phyloP scores from a whole-genome alignment of 2,329 filamentous ascomycete genomes.

The Colletotrichum nymphaeae region DNA sequence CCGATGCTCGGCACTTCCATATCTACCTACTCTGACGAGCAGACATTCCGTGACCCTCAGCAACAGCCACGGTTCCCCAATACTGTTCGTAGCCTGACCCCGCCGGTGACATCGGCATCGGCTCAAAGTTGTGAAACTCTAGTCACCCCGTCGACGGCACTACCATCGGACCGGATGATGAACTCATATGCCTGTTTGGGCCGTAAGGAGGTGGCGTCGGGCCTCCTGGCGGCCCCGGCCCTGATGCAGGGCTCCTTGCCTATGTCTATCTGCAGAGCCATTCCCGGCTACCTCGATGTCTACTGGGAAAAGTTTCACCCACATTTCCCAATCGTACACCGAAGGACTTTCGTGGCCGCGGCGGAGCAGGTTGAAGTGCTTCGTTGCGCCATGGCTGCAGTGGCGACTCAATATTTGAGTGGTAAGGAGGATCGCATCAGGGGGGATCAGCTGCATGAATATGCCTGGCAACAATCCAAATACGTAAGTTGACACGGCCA shows the following conservation, averaged over 20 bases:
- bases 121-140: constrained; percentile 61
- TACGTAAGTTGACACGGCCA: constrained; percentile 53
- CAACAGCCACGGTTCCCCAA: constrained; percentile 51
- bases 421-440: constrained; percentile 61
- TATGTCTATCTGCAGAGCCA: constrained; percentile 51
- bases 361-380: constrained; percentile 56
- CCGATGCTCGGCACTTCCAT: constrained; percentile 49
- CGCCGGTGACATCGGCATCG: constrained; percentile 55
- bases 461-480: constrained; percentile 61
- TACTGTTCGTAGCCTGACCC: constrained; percentile 62
- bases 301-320: constrained; percentile 66
- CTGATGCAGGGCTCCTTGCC: constrained; percentile 51
- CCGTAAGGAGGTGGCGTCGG: constrained; percentile 54
- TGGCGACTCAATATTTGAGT: constrained; percentile 63
- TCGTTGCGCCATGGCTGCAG: constrained; percentile 66
- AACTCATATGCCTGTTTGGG: constrained; percentile 50
- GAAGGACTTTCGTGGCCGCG: constrained; percentile 54
- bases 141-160: constrained; percentile 56
- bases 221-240: constrained; percentile 48
- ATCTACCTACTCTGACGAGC: constrained; percentile 49
- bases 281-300: constrained; percentile 62
- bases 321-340: constrained; percentile 63
- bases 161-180: constrained; percentile 48
- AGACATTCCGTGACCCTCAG: constrained; percentile 48
- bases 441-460: constrained; percentile 62